phyloP scores from a whole-genome alignment of 306 rosid species.

The Cercis canadensis region DNA sequence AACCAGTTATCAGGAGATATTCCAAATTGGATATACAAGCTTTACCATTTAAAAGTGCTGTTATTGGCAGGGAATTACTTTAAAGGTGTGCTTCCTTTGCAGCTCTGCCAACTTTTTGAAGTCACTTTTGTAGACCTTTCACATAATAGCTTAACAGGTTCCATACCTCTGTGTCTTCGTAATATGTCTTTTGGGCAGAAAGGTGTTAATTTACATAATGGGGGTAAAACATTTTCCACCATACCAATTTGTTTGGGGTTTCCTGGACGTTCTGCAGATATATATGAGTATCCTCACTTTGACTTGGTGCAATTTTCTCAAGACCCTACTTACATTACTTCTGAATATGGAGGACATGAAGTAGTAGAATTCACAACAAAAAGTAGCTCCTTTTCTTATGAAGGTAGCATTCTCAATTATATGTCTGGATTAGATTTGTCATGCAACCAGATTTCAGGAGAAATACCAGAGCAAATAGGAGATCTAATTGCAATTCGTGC shows the following conservation, averaged over 20 bases:
- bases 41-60: background rate
- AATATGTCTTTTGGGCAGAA: slow-evolving; percentile 1
- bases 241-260: slow-evolving; percentile 8
- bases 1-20: background rate
- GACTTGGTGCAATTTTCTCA: background rate
- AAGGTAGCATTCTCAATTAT: slow-evolving; percentile 1
- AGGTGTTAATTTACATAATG: background rate
- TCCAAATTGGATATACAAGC: no score
- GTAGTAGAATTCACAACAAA: slow-evolving; percentile 26
- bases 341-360: slow-evolving; percentile 10
- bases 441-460: background rate
- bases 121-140: slow-evolving; percentile 14
- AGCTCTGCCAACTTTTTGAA: background rate
- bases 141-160: background rate
- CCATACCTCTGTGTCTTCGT: background rate
- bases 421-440: slow-evolving; percentile 31
- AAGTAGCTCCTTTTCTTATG: background rate
- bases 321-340: slow-evolving; percentile 19
- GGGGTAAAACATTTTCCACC: background rate
- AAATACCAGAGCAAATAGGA: slow-evolving; percentile 21
- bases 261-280: slow-evolving; percentile 1
- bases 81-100: no score
- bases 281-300: slow-evolving; percentile 1
- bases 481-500: background rate
- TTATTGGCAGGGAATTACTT: background rate